These are phyloP conservation scores for Sporothrix schenckii DNA, from an alignment of 2,329 filamentous ascomycete genomes.

Conservation along the genomic window DNA sequence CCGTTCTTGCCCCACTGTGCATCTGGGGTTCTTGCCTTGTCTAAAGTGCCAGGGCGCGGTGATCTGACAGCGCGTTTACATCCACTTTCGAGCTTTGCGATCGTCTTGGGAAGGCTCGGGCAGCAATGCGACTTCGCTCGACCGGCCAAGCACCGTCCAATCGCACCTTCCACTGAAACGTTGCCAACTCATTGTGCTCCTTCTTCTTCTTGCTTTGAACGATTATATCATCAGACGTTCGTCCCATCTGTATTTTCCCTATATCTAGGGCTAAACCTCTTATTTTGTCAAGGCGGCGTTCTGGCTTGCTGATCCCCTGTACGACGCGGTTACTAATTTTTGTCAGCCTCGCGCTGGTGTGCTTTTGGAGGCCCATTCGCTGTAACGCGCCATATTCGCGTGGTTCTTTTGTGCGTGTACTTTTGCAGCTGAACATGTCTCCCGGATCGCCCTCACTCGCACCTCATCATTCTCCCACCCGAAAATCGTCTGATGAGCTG, in stretches of 20 bases:
- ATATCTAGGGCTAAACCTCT: background rate
- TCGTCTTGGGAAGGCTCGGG: conserved; percentile 19
- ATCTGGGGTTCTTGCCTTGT: conserved; percentile 22
- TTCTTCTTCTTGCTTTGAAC: background rate
- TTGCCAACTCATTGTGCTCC: background rate
- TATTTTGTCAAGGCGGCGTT: background rate
- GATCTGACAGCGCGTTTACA: conserved; percentile 22
- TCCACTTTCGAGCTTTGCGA: background rate
- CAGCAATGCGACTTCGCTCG: conserved; percentile 25
- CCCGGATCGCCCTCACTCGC: conserved; percentile 27
- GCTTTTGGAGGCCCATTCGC: background rate
- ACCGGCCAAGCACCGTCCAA: background rate
- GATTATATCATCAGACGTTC: background rate
- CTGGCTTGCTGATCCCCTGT: too few species aligned
- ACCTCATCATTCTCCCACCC: conserved; percentile 31
- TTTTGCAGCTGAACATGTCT: conserved; percentile 21
- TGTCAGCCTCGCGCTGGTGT: background rate
- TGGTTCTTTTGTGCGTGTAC: background rate
- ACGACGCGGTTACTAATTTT: too few species aligned
- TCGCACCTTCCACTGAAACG: conserved; percentile 13
- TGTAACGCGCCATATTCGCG: background rate
- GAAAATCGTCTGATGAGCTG: conserved; percentile 33
- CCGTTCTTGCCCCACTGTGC: background rate
- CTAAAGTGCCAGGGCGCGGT: conserved; percentile 20
- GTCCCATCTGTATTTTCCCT: background rate